Conservation (phyloP, 2,329 filamentous ascomycete genomes). For the Cercospora sp. region DNA sequence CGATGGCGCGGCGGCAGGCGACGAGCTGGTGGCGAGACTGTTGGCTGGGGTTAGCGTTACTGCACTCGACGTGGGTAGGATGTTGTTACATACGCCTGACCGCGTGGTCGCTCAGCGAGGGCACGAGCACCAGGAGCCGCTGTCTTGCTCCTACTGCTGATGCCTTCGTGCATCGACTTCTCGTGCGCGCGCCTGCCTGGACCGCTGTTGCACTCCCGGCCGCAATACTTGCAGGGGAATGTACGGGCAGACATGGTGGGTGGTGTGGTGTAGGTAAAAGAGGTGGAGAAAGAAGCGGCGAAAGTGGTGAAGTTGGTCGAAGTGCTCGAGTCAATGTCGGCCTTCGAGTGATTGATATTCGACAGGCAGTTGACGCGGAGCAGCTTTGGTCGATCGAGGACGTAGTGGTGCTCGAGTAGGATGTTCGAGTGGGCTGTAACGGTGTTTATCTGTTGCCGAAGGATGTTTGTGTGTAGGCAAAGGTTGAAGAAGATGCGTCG, state of each 20-base stretch:
- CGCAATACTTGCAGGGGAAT: neutral
- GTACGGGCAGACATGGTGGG: neutral
- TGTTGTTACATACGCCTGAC: neutral
- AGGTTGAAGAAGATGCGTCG: neutral
- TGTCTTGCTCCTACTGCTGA: neutral
- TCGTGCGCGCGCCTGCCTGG: neutral
- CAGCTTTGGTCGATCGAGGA: neutral
- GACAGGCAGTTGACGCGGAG: neutral
- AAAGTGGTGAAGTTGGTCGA: neutral
- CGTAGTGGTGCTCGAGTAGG: neutral
- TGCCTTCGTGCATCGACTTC: neutral
- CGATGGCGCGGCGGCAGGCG: neutral
- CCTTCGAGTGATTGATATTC: neutral
- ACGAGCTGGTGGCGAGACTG: neutral
- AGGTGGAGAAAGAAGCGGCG: neutral
- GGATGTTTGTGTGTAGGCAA: neutral
- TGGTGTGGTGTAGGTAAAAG: neutral
- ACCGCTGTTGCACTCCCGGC: neutral
- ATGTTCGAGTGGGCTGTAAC: neutral
- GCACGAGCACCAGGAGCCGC: neutral
- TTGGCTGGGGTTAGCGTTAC: neutral
- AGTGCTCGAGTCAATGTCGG: neutral
- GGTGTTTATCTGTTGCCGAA: neutral
- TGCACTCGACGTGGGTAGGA: neutral
- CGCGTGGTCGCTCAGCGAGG: neutral